Evolutionary conservation across 768 basidiomycete genomes (phyloP).

Genomic region (Pleurotus tuber-regium): DNA sequence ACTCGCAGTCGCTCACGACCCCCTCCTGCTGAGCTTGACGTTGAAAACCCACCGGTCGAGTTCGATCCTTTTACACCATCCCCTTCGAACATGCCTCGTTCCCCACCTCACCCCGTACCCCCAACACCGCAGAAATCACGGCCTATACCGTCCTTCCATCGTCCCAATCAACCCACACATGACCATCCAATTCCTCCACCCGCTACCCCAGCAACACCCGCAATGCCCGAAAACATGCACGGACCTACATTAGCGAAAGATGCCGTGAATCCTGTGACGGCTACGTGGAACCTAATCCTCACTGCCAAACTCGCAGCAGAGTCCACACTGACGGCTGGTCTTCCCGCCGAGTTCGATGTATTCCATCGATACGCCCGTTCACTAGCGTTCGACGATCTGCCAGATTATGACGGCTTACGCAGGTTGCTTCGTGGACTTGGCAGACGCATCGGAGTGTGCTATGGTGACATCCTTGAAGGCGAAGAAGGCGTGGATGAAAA

Average conservation of each 20-base stretch:
- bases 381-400: conserved; percentile 84
- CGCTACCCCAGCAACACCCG: conserved; percentile 26
- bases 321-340: conserved; percentile 66
- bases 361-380: conserved; percentile 71
- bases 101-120: conserved; percentile 15
- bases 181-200: conserved; percentile 8
- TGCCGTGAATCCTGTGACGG: conserved; percentile 49
- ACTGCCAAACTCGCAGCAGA: conserved; percentile 69
- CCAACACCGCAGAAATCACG: conserved; percentile 7
- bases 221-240: not conserved
- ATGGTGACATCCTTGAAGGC: conserved; percentile 38
- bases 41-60: not conserved
- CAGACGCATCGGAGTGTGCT: conserved; percentile 49
- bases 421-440: conserved; percentile 66
- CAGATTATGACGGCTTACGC: conserved; percentile 83
- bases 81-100: conserved; percentile 8
- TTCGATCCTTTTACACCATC: conserved; percentile 7
- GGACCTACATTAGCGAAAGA: not conserved
- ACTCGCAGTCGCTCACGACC: too few species aligned
- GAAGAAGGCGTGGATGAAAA: conserved; percentile 14
- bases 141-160: conserved; percentile 14
- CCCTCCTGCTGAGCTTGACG: not conserved
- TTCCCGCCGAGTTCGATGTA: conserved; percentile 80
- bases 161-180: conserved; percentile 23
- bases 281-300: conserved; percentile 76